Conservation (phyloP, 2,329 filamentous ascomycete genomes). For the Pseudogymnoascus sp. region DNA sequence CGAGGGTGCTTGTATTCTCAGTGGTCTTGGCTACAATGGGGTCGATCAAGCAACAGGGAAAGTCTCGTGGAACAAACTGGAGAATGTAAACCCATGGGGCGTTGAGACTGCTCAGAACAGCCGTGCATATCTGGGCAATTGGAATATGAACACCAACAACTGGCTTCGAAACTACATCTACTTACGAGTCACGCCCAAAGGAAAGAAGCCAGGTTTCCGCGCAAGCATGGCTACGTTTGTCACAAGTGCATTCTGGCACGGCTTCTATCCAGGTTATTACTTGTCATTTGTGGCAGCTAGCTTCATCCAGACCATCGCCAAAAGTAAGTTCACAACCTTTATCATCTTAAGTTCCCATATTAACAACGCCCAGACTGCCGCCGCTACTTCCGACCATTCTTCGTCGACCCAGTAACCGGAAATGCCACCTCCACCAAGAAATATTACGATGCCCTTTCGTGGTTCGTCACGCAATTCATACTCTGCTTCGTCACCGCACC, state of each 20-base stretch:
- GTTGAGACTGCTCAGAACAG: conserved; percentile 91
- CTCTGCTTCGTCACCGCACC: conserved; percentile 78
- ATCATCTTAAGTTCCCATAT: background rate
- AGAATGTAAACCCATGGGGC: conserved; percentile 78
- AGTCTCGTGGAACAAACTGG: conserved; percentile 80
- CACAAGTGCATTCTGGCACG: conserved; percentile 95
- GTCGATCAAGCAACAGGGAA: conserved; percentile 77
- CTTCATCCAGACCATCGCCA: conserved; percentile 86
- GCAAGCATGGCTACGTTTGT: conserved; percentile 90
- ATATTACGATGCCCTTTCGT: conserved; percentile 77
- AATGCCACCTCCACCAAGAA: conserved; percentile 63
- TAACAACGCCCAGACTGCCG: conserved; percentile 60
- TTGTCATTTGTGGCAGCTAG: conserved; percentile 81
- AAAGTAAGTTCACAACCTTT: conserved; percentile 55
- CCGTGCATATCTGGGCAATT: conserved; percentile 81
- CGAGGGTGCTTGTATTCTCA: conserved; percentile 88
- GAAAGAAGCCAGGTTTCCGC: conserved; percentile 92
- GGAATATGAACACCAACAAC: conserved; percentile 98
- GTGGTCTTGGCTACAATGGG: conserved; percentile 89
- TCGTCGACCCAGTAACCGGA: conserved; percentile 69
- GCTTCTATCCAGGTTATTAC: conserved; percentile 96
- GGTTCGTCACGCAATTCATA: conserved; percentile 66
- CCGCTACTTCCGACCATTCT: conserved; percentile 83
- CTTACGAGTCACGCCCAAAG: conserved; percentile 84
- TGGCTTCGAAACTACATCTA: conserved; percentile 97